Evolutionary conservation across 495 filamentous ascomycete species (phyloP), one percentile per base, ranked within the genome.

Genomic region (Lophiostoma macrostomum): DNA sequence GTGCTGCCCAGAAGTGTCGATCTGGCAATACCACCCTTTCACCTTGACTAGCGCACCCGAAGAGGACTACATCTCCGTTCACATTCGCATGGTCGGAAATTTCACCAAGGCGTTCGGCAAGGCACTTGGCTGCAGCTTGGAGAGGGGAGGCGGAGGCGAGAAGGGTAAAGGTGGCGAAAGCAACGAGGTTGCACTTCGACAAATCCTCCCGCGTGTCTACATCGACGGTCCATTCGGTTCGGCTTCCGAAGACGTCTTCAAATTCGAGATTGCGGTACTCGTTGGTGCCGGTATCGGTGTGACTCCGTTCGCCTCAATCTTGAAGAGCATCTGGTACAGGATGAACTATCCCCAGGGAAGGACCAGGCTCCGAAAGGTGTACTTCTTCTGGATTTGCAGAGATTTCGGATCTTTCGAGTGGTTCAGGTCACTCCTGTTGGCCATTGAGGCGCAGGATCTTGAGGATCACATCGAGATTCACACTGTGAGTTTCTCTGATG

Each of bases 241-340:
- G 27, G 82, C 83, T 3, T 87, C 86, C 8, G 84, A 88, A 61
- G 82, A 87, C 53, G 83, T 87, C 37, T 88, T 88, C 74, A 85
- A 87, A 65, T 87, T 84, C 68, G 85, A 89, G 64, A 75, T 85
- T 32, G 78, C 85, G 18, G 69, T 87, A 20, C 73, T 88, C 5
- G 77, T 80, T 56, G 85, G 84, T 58, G 80, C 83, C 23, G 85
- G 85, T 68, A 86, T 86, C 56, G 84, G 84, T 67, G 82, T 88
- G 6, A 87, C 84, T 23, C 81, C 83, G 5, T 88, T 87, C 64
- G 85, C 85, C 23, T 87, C 85, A 1, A 86, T 89, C 61, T 69
- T 90, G 61, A 90, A 90, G 73, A 87, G 83, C 49, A 87, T 90
- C 68, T 90, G 86, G 86, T 90, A 89, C 67, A 77, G 85, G n/a